Conservation (phyloP, 768 basidiomycete genomes). For the Mycena amicta region DNA sequence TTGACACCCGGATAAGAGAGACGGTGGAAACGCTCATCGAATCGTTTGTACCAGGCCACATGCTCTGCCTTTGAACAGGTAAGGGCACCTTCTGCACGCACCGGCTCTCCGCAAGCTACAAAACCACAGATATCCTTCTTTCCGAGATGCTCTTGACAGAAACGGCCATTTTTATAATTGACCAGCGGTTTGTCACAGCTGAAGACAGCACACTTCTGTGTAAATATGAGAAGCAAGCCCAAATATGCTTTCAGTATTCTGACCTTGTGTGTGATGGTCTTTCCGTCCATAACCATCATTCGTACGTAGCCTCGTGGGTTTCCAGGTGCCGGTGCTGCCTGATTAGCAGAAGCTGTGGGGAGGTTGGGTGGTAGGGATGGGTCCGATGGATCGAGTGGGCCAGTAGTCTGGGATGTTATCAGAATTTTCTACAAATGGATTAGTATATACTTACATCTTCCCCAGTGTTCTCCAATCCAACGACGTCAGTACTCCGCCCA, state of each 20-base stretch:
- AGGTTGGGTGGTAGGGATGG: neutral
- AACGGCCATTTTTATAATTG: slow-evolving; percentile 34
- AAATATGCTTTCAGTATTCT: neutral
- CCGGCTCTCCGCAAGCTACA: neutral
- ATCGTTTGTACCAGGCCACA: neutral
- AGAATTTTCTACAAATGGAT: neutral
- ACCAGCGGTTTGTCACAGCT: slow-evolving; percentile 24
- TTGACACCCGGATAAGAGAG: neutral
- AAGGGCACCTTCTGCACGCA: neutral
- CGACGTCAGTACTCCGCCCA: neutral
- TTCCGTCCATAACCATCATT: slow-evolving; percentile 37
- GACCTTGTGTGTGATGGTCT: slow-evolving; percentile 25
- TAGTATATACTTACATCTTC: slow-evolving; percentile 3
- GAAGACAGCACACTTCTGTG: slow-evolving; percentile 28
- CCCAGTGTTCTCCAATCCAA: slow-evolving; percentile 16
- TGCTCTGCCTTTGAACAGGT: neutral
- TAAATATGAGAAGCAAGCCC: neutral
- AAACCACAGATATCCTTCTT: neutral
- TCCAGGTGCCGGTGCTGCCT: neutral
- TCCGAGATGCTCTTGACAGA: slow-evolving; percentile 27
- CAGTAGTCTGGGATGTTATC: neutral
- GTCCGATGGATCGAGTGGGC: neutral
- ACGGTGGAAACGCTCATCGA: neutral
- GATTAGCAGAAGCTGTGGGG: neutral
- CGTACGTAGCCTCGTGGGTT: slow-evolving; percentile 25